Evolutionary conservation across 768 basidiomycete species (phyloP).

Genomic region (Tulasnella sp.): DNA sequence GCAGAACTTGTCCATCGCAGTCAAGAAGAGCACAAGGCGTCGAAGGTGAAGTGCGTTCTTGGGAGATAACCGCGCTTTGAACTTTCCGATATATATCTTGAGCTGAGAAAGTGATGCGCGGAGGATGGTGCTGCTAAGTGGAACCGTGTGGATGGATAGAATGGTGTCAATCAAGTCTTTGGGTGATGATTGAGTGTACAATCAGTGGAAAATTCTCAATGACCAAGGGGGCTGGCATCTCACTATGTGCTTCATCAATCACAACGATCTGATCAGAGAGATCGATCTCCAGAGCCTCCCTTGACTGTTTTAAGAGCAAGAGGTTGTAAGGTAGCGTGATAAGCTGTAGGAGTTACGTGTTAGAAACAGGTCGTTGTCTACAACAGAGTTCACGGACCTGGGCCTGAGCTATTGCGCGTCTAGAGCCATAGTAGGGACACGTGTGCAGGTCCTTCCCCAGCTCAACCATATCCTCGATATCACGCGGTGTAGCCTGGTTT

Average conservation of each 20-base stretch:
- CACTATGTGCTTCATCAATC: constrained; percentile 95
- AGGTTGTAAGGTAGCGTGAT: constrained; percentile 93
- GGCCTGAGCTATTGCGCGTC: constrained; percentile 80
- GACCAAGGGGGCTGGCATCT: constrained; percentile 27
- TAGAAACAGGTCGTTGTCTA: background rate
- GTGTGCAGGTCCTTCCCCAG: constrained; percentile 56
- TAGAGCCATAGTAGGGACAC: constrained; percentile 90
- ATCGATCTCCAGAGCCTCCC: constrained; percentile 81
- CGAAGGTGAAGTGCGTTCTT: constrained; percentile 68
- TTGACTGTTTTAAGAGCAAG: constrained; percentile 66
- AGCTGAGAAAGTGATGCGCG: constrained; percentile 50
- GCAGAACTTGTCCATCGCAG: constrained; percentile 51
- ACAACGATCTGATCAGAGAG: constrained; percentile 76
- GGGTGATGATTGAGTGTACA: background rate
- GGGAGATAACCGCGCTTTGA: constrained; percentile 46
- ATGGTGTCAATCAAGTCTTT: constrained; percentile 86
- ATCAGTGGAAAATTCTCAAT: background rate
- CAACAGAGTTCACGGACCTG: constrained; percentile 43
- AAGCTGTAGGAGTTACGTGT: constrained; percentile 38
- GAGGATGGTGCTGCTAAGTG: constrained; percentile 49
- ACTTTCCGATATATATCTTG: constrained; percentile 13
- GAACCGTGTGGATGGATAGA: constrained; percentile 70
- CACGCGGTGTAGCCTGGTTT: constrained; percentile 70
- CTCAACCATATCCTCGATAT: constrained; percentile 83
- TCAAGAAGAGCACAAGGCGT: constrained; percentile 63